phyloP scores from a whole-genome alignment of 208 protist species.

The Trypanosoma scelopori region DNA sequence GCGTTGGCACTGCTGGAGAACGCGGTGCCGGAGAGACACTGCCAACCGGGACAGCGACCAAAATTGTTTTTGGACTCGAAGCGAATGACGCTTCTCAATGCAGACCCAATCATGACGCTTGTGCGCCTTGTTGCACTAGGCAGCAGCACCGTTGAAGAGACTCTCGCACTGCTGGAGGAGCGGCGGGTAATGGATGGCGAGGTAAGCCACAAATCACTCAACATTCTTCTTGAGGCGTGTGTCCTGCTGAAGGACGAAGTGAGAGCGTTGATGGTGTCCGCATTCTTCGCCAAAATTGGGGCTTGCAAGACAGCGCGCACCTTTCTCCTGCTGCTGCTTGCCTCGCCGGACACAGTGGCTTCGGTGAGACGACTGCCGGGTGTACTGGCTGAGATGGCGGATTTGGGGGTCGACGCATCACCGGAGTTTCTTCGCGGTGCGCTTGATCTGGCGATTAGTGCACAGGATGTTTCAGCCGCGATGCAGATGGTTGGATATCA shows the following conservation, averaged over 20 bases:
- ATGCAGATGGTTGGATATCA: conserved; percentile 48
- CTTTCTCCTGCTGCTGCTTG: conserved; percentile 43
- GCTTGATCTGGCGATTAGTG: conserved; percentile 55
- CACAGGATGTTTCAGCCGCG: conserved; percentile 47
- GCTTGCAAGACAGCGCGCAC: conserved; percentile 32
- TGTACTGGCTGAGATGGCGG: conserved; percentile 29
- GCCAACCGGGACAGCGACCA: conserved; percentile 42
- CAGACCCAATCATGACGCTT: conserved; percentile 59
- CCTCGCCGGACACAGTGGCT: conserved; percentile 32
- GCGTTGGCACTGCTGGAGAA: conserved; percentile 54
- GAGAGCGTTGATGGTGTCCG: conserved; percentile 43
- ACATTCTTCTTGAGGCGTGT: conserved; percentile 70
- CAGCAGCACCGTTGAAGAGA: conserved; percentile 28
- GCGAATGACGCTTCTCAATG: conserved; percentile 48
- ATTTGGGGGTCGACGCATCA: conserved; percentile 24
- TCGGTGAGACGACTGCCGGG: conserved; percentile 19
- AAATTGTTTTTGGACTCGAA: conserved; percentile 54
- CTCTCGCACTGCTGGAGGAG: conserved; percentile 25
- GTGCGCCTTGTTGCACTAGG: conserved; percentile 30
- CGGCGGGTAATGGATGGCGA: conserved; percentile 11
- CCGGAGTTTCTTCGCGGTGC: conserved; percentile 42
- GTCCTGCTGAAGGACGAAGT: conserved; percentile 36
- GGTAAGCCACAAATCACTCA: conserved; percentile 52
- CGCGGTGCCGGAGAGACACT: conserved; percentile 37
- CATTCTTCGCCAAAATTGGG: conserved; percentile 36